A percentile compares a stretch with the other conserved stretches of the same genome.
Conservation (phyloP, 768 basidiomycete genomes). For the Bullera alba region DNA sequence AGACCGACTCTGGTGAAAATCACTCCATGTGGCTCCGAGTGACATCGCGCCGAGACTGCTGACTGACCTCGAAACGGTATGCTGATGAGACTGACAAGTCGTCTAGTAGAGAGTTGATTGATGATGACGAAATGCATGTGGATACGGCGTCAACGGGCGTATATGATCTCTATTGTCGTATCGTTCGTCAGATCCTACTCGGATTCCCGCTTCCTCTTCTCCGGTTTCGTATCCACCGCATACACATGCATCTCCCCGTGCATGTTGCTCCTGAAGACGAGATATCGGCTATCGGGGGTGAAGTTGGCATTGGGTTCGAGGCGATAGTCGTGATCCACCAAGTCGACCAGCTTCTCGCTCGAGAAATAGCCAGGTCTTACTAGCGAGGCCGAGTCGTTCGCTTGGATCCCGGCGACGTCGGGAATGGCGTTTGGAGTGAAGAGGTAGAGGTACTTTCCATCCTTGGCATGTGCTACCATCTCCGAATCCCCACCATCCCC, state of each 20-base stretch:
- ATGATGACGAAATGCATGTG: too few relatives aligned
- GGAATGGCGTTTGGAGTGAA: conserved; percentile 10
- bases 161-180: too few relatives aligned
- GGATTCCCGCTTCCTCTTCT: too few relatives aligned
- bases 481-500: conserved; percentile 16
- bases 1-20: too few relatives aligned
- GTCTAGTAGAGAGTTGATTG: too few relatives aligned
- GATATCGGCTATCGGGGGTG: conserved; percentile 13
- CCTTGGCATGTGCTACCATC: conserved; percentile 13
- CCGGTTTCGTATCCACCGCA: conserved; percentile 11
- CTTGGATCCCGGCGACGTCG: conserved; percentile 16
- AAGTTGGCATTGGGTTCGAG: conserved; percentile 20
- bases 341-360: conserved; percentile 12
- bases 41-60: too few relatives aligned
- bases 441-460: conserved; percentile 15
- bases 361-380: conserved; percentile 11
- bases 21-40: too few relatives aligned
- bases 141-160: too few relatives aligned
- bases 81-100: too few relatives aligned
- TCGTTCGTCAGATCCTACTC: too few relatives aligned
- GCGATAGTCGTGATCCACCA: conserved; percentile 15
- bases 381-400: conserved; percentile 5
- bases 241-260: conserved; percentile 15
- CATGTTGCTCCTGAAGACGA: conserved; percentile 12
- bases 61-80: too few relatives aligned